Evolutionary conservation across 2,329 filamentous ascomycete genomes (phyloP), one percentile per base, ranked within the genome.

Genomic region (Colletotrichum navitas): DNA sequence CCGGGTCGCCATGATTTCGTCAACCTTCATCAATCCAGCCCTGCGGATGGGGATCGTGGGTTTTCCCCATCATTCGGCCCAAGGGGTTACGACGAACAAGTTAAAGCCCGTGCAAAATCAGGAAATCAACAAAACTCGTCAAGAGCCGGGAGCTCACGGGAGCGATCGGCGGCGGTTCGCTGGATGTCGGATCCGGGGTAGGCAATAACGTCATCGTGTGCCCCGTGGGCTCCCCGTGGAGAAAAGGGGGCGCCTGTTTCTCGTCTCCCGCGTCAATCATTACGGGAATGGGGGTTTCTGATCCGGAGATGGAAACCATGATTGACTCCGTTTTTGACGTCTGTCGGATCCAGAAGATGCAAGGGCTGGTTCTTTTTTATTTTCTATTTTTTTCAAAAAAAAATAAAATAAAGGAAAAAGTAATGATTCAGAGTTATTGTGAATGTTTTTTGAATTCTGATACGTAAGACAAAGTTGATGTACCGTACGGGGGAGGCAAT

Each of bases 141-240:
- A 60, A 47, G 6, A 16, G 18, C 39, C 14, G 45, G 32, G 8
- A 43, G 41, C 26, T 24, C 21, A 26, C 11, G 52, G 60, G 16
- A 29, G 24, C 34, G 68, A 71, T 67, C 64, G 68, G 34, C 63
- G 68, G 68, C 21, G 56, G 41, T 41, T 56, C 52, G 56, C 21
- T 39, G 47, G 68, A 63, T 52, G 36, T 68, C 64, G 68, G 68
- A 63, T 71, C 68, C 68, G 68, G 68, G 68, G 68, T 71, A 63
- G 36, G 47, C 26, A 39, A 71, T 60, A 68, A 68, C 64, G 68
- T 71, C 68, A 68, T 70, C 47, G 62, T 52, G 29, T 26, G 24
- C 12, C 8, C 21, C 29, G 16, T 16, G 10, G 11, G 12, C 24
- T n/a, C 36, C 11, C 56, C 51, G 11, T 49, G 49, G 41, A 26